These are phyloP conservation scores for Aspergillus tubingensis DNA, from an alignment of 2,329 filamentous ascomycete genomes.

Conservation along the genomic window DNA sequence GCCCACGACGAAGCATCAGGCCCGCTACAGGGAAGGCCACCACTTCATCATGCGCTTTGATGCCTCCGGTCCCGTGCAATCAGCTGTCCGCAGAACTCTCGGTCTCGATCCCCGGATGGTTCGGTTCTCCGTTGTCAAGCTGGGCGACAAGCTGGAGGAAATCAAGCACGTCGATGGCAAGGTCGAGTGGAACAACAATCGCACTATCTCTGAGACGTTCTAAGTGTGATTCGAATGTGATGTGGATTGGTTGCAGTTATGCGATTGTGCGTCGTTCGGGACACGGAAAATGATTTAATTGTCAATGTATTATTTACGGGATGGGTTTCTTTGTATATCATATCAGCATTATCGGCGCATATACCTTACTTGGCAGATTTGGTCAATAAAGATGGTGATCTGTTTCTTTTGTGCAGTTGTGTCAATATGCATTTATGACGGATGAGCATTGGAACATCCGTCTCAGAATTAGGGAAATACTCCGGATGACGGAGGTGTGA, in stretches of 20 bases:
- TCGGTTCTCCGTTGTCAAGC: conserved; percentile 79
- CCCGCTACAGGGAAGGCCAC: conserved; percentile 80
- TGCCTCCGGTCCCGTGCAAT: conserved; percentile 70
- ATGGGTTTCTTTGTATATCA: conserved; percentile 23
- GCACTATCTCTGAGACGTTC: conserved; percentile 32
- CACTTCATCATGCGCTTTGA: conserved; percentile 99
- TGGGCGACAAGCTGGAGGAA: conserved; percentile 68
- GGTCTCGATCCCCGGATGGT: conserved; percentile 88
- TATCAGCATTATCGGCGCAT: conserved; percentile 38
- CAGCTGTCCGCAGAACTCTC: conserved; percentile 72
- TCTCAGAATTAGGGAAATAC: too few relatives aligned
- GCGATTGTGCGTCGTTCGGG: conserved; percentile 11
- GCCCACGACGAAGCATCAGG: conserved; percentile 76
- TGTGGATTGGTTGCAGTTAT: conserved; percentile 1
- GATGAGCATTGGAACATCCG: background rate
- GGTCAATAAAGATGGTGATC: conserved; percentile 3
- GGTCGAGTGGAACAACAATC: conserved; percentile 53
- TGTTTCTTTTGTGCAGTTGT: background rate
- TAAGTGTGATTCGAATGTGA: conserved; percentile 12
- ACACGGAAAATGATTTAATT: conserved; percentile 11
- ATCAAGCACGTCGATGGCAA: conserved; percentile 60
- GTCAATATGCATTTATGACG: background rate
- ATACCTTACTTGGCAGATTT: conserved; percentile 12
- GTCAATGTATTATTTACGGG: conserved; percentile 33
- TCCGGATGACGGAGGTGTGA: too few relatives aligned